Evolutionary conservation across 208 protist species (phyloP).

Genomic region (Leishmania tropica): DNA sequence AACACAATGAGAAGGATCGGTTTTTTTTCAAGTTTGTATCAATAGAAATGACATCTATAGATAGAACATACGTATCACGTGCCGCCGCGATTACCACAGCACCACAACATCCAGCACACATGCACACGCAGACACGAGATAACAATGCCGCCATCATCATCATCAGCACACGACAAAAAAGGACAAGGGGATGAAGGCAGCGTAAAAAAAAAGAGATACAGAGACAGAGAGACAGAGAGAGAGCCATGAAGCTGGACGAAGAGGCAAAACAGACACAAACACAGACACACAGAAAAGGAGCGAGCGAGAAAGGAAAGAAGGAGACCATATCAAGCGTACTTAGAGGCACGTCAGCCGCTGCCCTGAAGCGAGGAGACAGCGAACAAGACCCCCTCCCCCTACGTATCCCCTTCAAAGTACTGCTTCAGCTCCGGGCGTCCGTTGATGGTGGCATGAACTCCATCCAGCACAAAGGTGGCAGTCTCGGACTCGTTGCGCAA

Average conservation of each 20-base stretch:
- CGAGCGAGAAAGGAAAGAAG: not conserved
- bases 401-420: conserved; percentile 12
- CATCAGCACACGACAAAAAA: not conserved
- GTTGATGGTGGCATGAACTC: conserved; percentile 13
- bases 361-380: not conserved
- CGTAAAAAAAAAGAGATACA: not conserved
- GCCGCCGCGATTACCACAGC: not conserved
- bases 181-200: not conserved
- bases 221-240: not conserved
- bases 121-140: conserved; percentile 7
- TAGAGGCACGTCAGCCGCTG: not conserved
- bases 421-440: conserved; percentile 5
- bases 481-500: conserved; percentile 14
- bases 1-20: too few relatives aligned
- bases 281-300: not conserved
- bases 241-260: not conserved
- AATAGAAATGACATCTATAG: too few relatives aligned
- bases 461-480: conserved; percentile 9
- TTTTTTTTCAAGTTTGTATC: too few relatives aligned
- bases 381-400: not conserved
- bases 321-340: too few relatives aligned
- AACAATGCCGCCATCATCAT: not conserved
- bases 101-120: not conserved
- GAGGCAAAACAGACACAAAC: not conserved
- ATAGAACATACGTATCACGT: too few relatives aligned